Evolutionary conservation across 2,329 filamentous ascomycete genomes (phyloP).

Genomic region (Sphaceloma murrayae): DNA sequence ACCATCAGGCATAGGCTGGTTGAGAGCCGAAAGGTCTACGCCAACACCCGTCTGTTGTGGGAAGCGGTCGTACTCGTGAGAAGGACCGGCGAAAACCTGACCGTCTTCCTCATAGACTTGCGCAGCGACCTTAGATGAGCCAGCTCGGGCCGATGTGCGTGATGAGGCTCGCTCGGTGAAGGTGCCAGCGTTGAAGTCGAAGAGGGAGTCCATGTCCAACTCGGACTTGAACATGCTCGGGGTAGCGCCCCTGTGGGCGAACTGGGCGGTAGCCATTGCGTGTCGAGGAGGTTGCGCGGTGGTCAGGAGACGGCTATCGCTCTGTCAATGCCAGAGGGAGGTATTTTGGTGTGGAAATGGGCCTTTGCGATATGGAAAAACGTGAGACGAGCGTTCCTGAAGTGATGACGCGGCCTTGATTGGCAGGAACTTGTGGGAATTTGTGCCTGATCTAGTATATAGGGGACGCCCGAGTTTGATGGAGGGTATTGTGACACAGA

Average conservation of each 20-base stretch:
- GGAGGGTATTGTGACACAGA: too few species aligned
- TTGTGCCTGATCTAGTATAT: too few species aligned
- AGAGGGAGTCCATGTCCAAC: constrained; percentile 33
- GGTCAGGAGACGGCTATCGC: constrained; percentile 11
- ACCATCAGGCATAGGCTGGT: constrained; percentile 33
- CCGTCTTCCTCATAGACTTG: constrained; percentile 30
- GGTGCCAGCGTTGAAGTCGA: constrained; percentile 31
- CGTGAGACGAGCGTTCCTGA: constrained; percentile 2
- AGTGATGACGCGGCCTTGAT: constrained; percentile 16
- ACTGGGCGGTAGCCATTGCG: constrained; percentile 19
- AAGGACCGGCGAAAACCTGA: constrained; percentile 46
- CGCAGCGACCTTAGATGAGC: constrained; percentile 22
- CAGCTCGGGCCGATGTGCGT: constrained; percentile 18
- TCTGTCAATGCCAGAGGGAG: constrained; percentile 5
- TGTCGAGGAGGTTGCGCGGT: constrained; percentile 8
- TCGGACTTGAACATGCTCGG: constrained; percentile 28
- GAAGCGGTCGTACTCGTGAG: constrained; percentile 91
- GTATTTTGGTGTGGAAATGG: constrained; percentile 2
- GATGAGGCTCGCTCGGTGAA: constrained; percentile 25
- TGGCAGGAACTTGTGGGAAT: constrained; percentile 7
- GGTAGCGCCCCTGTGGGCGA: constrained; percentile 19
- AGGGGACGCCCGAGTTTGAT: too few species aligned
- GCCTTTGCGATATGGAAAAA: neutral
- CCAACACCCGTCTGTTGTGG: constrained; percentile 92
- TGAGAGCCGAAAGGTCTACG: constrained; percentile 68